phyloP scores from a whole-genome alignment of 176 grass and related monocot species.

The Avena atlantica region DNA sequence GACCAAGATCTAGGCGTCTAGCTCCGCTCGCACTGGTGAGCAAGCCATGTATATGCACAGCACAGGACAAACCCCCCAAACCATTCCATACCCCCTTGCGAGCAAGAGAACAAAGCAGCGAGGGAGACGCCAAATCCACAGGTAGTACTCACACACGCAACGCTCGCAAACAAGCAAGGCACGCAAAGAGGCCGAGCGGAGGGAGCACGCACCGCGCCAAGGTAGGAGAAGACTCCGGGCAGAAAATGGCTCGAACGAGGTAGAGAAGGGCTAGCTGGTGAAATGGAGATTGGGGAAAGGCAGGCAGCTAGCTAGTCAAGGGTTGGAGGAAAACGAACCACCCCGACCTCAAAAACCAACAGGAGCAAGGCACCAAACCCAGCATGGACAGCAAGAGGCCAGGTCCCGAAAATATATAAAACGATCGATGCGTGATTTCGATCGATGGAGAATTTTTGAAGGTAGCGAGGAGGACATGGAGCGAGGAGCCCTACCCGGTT shows the following conservation, averaged over 20 bases:
- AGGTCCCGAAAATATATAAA: neutral
- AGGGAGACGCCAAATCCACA: conserved; percentile 52
- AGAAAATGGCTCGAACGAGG: conserved; percentile 35
- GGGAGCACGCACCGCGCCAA: conserved; percentile 28
- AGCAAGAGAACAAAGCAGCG: conserved; percentile 53
- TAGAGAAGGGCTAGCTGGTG: neutral
- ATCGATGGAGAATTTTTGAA: conserved; percentile 18
- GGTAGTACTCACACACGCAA: conserved; percentile 49
- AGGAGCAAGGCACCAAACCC: conserved; percentile 20
- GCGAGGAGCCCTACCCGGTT: conserved; percentile 46
- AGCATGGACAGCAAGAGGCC: neutral
- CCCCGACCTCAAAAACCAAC: conserved; percentile 43
- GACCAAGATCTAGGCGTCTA: conserved; percentile 26
- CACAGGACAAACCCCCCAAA: conserved; percentile 19
- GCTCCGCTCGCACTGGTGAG: neutral
- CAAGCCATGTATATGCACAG: neutral
- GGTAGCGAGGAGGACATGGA: neutral
- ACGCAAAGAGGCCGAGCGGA: conserved; percentile 15
- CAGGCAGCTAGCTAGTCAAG: too few species aligned
- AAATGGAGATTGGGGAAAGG: conserved; percentile 45
- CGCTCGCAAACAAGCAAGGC: conserved; percentile 17
- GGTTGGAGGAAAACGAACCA: conserved; percentile 16
- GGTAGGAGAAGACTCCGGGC: conserved; percentile 36
- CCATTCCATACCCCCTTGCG: neutral
- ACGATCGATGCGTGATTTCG: neutral